phyloP scores from a whole-genome alignment of 257 asterid genomes.

The Petunia axillaris region DNA sequence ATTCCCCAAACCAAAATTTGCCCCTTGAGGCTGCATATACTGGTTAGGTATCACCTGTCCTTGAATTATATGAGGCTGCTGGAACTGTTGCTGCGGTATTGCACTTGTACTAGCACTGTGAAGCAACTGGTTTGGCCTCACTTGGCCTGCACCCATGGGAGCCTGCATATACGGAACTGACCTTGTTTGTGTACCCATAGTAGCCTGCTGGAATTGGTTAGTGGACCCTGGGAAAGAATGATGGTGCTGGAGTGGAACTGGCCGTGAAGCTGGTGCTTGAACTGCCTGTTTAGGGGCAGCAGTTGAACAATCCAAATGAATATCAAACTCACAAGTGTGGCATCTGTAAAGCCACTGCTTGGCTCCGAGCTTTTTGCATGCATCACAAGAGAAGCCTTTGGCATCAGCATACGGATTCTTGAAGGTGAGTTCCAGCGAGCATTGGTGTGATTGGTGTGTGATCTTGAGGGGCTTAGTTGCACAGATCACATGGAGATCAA shows the following conservation, averaged over 20 bases:
- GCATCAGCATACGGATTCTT: constrained; percentile 43
- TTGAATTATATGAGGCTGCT: constrained; percentile 1
- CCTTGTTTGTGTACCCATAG: constrained; percentile 15
- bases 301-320: constrained; percentile 52
- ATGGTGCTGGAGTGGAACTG: constrained; percentile 31
- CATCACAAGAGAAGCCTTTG: constrained; percentile 60
- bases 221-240: constrained; percentile 32
- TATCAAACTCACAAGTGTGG: constrained; percentile 52
- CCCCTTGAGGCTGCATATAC: constrained; percentile 14
- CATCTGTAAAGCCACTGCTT: constrained; percentile 76
- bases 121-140: constrained; percentile 21
- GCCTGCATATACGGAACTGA: neutral
- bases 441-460: constrained; percentile 48
- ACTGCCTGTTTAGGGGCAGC: neutral
- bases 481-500: constrained; percentile 62
- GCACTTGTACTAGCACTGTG: constrained; percentile 21
- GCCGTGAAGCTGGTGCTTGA: constrained; percentile 3
- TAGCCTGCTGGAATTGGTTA: constrained; percentile 31
- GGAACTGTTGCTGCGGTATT: constrained; percentile 18
- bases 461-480: constrained; percentile 52
- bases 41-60: constrained; percentile 34
- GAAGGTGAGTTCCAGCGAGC: constrained; percentile 56
- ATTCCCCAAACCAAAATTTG: neutral
- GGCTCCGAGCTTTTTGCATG: constrained; percentile 46
- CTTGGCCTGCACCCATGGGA: constrained; percentile 2